These are phyloP conservation scores for Fusarium poae DNA, from an alignment of 2,329 filamentous ascomycete species.

Conservation along the genomic window DNA sequence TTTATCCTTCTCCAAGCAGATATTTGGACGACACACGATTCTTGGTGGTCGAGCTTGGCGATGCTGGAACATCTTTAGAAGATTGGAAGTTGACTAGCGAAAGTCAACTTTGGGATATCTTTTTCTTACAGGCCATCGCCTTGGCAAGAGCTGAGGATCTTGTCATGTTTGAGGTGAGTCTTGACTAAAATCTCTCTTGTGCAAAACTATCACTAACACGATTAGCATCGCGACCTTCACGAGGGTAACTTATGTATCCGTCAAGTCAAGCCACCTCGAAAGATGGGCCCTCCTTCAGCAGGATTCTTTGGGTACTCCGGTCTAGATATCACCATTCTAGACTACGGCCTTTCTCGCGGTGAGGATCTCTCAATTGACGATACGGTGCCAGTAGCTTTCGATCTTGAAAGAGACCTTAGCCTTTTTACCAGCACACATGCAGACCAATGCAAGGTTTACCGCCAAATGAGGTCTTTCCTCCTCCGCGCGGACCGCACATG, in stretches of 20 bases:
- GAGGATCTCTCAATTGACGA: conserved; percentile 57
- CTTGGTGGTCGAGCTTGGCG: conserved; percentile 72
- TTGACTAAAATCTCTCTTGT: neutral
- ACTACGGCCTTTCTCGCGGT: conserved; percentile 74
- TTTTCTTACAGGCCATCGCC: conserved; percentile 71
- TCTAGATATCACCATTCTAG: conserved; percentile 73
- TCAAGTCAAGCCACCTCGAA: conserved; percentile 54
- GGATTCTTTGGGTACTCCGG: conserved; percentile 70
- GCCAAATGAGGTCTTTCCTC: conserved; percentile 71
- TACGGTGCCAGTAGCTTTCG: conserved; percentile 63
- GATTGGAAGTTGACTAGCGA: conserved; percentile 64
- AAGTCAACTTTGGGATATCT: conserved; percentile 72
- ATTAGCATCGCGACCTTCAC: conserved; percentile 73
- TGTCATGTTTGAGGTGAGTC: conserved; percentile 69
- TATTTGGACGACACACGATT: conserved; percentile 71
- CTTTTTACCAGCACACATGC: conserved; percentile 72
- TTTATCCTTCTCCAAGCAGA: conserved; percentile 71
- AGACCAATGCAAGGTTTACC: conserved; percentile 71
- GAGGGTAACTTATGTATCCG: conserved; percentile 74
- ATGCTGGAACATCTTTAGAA: conserved; percentile 71
- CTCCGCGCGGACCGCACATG: conserved; percentile 64
- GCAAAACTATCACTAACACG: conserved; percentile 16
- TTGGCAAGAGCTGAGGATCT: conserved; percentile 70
- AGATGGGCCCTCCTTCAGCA: conserved; percentile 49
- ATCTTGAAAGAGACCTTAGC: conserved; percentile 70